These are phyloP conservation scores for Tephrocybe sp. DNA, from an alignment of 768 basidiomycete species.

Conservation along the genomic window DNA sequence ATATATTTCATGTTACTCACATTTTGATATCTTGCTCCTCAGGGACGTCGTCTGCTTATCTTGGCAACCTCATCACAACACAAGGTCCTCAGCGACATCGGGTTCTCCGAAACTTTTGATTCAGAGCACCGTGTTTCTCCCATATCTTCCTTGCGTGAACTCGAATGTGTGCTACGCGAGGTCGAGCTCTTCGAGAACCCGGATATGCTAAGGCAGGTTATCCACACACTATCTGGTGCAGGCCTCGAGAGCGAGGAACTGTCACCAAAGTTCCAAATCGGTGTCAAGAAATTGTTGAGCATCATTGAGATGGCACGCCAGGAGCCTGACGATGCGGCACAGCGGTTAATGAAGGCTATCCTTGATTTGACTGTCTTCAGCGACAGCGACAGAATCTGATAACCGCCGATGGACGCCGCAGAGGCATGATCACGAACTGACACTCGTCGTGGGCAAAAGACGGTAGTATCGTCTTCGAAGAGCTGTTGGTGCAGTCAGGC, in stretches of 20 bases:
- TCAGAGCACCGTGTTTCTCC: slow-evolving; percentile 83
- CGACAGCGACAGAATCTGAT: no score
- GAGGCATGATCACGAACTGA: no score
- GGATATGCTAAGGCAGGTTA: slow-evolving; percentile 53
- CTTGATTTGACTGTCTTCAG: slow-evolving; percentile 47
- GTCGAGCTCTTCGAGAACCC: slow-evolving; percentile 69
- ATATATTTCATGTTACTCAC: background rate
- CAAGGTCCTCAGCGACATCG: slow-evolving; percentile 82
- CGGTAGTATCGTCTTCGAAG: no score
- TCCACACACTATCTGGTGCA: slow-evolving; percentile 68
- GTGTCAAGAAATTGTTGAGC: slow-evolving; percentile 91
- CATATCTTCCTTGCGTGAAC: slow-evolving; percentile 62
- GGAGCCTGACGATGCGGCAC: slow-evolving; percentile 81
- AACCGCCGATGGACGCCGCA: no score
- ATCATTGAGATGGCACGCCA: slow-evolving; percentile 96
- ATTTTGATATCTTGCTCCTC: slow-evolving; percentile 4
- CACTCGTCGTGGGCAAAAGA: no score
- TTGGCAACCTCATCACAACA: slow-evolving; percentile 91
- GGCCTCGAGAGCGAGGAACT: slow-evolving; percentile 57
- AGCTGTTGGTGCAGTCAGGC: no score
- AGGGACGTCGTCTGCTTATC: slow-evolving; percentile 86
- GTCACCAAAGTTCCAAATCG: slow-evolving; percentile 63
- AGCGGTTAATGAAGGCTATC: slow-evolving; percentile 62
- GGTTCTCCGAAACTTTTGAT: slow-evolving; percentile 87
- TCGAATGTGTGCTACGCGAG: slow-evolving; percentile 78